phyloP scores from a whole-genome alignment of 352 stramenopile species.

The Phytopythium cucurbitacearum region DNA sequence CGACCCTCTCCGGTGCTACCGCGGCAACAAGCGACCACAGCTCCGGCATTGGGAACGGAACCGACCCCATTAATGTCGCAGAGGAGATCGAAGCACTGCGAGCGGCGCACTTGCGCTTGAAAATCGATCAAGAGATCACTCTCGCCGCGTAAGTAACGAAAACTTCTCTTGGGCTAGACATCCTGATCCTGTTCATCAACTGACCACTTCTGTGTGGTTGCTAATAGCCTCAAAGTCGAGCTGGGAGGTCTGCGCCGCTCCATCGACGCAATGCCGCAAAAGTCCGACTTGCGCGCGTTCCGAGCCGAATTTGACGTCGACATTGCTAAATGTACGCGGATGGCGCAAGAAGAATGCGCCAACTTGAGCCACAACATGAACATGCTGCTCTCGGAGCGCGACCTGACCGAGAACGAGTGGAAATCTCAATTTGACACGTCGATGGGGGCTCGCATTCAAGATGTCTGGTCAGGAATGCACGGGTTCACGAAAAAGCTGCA shows the following conservation, averaged over 20 bases:
- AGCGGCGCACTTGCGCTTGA: constrained; percentile 45
- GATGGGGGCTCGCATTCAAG: constrained; percentile 41
- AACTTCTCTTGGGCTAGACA: background rate
- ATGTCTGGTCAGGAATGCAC: constrained; percentile 50
- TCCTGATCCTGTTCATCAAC: no score
- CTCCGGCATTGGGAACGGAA: background rate
- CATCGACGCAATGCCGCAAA: constrained; percentile 25
- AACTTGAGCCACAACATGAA: constrained; percentile 30
- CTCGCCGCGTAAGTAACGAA: constrained; percentile 15
- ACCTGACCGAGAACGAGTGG: constrained; percentile 53
- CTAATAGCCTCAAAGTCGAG: constrained; percentile 27
- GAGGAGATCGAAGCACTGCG: constrained; percentile 52
- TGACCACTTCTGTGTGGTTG: background rate
- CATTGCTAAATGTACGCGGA: constrained; percentile 11
- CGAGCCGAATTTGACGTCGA: constrained; percentile 33
- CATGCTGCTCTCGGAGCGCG: constrained; percentile 24
- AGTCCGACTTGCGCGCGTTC: constrained; percentile 32
- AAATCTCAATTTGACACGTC: constrained; percentile 45
- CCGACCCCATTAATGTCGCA: constrained; percentile 20
- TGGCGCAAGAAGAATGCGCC: constrained; percentile 19
- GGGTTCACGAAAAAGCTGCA: constrained; percentile 28
- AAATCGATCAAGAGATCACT: constrained; percentile 53
- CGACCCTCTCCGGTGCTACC: no score
- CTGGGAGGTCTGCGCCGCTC: constrained; percentile 33
- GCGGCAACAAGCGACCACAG: no score